Conservation (phyloP, 257 asterid species). For the Scutellaria baicalensis region DNA sequence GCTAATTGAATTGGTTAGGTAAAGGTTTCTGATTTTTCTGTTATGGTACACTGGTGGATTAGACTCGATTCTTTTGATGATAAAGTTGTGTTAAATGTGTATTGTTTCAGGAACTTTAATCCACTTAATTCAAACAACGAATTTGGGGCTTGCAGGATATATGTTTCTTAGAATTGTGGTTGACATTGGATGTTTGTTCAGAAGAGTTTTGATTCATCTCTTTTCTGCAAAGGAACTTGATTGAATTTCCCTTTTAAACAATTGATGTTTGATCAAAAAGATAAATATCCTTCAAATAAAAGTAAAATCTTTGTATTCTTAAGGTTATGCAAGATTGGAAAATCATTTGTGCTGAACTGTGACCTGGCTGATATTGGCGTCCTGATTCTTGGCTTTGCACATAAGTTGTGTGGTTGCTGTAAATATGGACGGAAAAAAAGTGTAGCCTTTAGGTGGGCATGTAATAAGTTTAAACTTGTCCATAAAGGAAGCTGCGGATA, state of each 20-base stretch:
- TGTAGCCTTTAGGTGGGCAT: conserved; percentile 57
- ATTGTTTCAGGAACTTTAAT: not conserved
- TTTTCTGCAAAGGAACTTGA: not conserved
- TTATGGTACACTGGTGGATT: not conserved
- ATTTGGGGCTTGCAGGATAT: not conserved
- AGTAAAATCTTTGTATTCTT: too few relatives aligned
- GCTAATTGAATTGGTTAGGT: not conserved
- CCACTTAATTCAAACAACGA: not conserved
- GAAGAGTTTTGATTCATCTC: not conserved
- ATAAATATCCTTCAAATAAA: too few relatives aligned
- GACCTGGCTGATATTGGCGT: conserved; percentile 5
- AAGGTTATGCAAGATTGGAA: too few relatives aligned
- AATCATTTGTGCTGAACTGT: not conserved
- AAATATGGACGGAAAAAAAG: conserved; percentile 50
- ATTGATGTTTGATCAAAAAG: too few relatives aligned
- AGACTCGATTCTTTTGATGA: not conserved
- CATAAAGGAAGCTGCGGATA: conserved; percentile 51
- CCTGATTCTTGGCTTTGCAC: conserved; percentile 69
- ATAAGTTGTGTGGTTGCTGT: conserved; percentile 48
- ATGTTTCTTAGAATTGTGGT: not conserved
- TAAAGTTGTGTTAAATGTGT: not conserved
- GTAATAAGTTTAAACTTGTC: conserved; percentile 28
- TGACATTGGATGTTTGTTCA: not conserved
- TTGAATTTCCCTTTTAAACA: not conserved
- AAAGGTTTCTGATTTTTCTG: not conserved